phyloP scores from a whole-genome alignment of 164 flowering plant species.

The Aristolochia fimbriata region DNA sequence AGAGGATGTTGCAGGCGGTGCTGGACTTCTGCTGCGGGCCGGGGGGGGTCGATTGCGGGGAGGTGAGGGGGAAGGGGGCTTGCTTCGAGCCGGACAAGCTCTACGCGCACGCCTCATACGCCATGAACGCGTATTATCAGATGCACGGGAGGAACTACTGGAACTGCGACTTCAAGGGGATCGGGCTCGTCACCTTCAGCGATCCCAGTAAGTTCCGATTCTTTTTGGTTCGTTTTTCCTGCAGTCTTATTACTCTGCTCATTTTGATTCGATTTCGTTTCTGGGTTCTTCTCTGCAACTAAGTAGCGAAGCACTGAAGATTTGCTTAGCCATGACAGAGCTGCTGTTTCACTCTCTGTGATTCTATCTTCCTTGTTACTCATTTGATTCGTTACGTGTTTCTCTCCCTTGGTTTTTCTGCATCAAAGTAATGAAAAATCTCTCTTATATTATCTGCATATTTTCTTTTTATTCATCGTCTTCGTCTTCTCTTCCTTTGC shows the following conservation, averaged over 20 bases:
- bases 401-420: no score
- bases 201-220: conserved; percentile 48
- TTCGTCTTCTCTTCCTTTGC: no score
- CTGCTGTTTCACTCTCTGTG: neutral
- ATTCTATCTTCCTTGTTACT: neutral
- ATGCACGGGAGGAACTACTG: conserved; percentile 71
- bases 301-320: no score
- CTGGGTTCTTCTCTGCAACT: no score
- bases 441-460: neutral
- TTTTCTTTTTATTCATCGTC: no score
- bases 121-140: conserved; percentile 65
- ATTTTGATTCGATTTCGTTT: neutral
- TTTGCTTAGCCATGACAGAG: no score
- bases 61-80: conserved; percentile 16
- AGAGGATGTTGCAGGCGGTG: conserved; percentile 31
- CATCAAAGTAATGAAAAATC: neutral
- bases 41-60: conserved; percentile 2
- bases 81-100: conserved; percentile 48
- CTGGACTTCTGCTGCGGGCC: conserved; percentile 27
- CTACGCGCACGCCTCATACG: conserved; percentile 61
- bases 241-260: neutral
- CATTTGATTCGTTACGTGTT: no score
- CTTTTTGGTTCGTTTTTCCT: neutral
- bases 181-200: conserved; percentile 53
- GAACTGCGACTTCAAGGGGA: conserved; percentile 65